Conservation (phyloP, 495 filamentous ascomycete species). For the Podospora fimiseda region DNA sequence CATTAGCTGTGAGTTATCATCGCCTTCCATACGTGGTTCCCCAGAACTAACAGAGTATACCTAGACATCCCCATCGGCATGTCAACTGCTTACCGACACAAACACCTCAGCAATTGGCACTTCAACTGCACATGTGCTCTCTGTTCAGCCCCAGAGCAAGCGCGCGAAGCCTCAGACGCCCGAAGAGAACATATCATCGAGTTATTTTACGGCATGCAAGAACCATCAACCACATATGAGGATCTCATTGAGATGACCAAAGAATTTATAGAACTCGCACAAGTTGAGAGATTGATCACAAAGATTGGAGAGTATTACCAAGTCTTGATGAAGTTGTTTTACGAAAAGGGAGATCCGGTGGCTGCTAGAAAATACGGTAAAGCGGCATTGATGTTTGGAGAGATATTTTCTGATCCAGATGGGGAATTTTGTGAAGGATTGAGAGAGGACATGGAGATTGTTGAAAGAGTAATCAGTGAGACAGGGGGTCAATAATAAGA, state of each 20-base stretch:
- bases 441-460: constrained; percentile 9
- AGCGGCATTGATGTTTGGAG: constrained; percentile 18
- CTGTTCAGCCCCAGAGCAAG: constrained; percentile 19
- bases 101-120: constrained; percentile 25
- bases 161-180: constrained; percentile 19
- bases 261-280: constrained; percentile 24
- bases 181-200: constrained; percentile 23
- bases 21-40: neutral
- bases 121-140: constrained; percentile 33
- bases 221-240: constrained; percentile 10
- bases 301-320: constrained; percentile 30
- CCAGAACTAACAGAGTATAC: neutral
- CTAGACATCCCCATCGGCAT: constrained; percentile 27
- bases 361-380: constrained; percentile 20
- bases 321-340: constrained; percentile 24
- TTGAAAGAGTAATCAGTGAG: constrained; percentile 1
- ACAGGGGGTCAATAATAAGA: neutral
- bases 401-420: constrained; percentile 25
- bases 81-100: constrained; percentile 18
- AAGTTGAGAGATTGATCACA: constrained; percentile 23
- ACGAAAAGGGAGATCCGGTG: constrained; percentile 19
- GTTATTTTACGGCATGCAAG: constrained; percentile 20
- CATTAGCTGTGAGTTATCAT: constrained; percentile 27
- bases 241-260: constrained; percentile 16
- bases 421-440: constrained; percentile 18